Conservation (phyloP, 2,329 filamentous ascomycete genomes). For the Didymosphaeria variabile region DNA sequence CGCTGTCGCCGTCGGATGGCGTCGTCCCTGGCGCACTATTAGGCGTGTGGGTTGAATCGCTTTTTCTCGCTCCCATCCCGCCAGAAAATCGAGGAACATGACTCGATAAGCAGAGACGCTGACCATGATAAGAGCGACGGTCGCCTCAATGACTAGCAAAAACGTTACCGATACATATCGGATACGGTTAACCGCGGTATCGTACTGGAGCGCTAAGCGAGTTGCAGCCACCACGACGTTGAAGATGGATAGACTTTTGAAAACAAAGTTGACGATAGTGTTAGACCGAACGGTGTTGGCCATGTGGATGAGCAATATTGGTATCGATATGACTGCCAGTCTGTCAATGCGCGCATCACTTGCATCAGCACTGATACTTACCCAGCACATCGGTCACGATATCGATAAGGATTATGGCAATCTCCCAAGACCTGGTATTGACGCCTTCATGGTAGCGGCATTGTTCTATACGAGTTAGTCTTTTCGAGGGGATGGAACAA, state of each 20-base stretch:
- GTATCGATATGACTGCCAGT: conserved; percentile 25
- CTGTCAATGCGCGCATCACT: conserved; percentile 6
- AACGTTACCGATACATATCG: conserved; percentile 22
- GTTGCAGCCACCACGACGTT: conserved; percentile 22
- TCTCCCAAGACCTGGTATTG: conserved; percentile 19
- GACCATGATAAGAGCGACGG: conserved; percentile 24
- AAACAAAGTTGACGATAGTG: conserved; percentile 24
- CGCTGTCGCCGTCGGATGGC: conserved; percentile 3
- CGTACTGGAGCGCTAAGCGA: conserved; percentile 24
- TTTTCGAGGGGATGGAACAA: not conserved
- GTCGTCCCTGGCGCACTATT: not conserved
- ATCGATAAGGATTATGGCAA: conserved; percentile 20
- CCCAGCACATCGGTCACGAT: conserved; percentile 27
- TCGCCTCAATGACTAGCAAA: conserved; percentile 23
- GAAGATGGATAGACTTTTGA: conserved; percentile 28
- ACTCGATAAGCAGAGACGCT: conserved; percentile 28
- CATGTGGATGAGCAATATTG: conserved; percentile 24
- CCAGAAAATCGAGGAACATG: conserved; percentile 11
- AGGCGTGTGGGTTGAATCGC: not conserved
- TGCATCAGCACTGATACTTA: conserved; percentile 6
- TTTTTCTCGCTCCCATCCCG: conserved; percentile 7
- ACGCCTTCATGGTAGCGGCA: conserved; percentile 21
- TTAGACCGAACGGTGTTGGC: conserved; percentile 22
- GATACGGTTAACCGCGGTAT: conserved; percentile 16
- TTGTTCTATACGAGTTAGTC: conserved; percentile 17